Base-by-base conservation (phyloP, 2,329 filamentous ascomycete species). In the Penicillium sp. region DNA sequence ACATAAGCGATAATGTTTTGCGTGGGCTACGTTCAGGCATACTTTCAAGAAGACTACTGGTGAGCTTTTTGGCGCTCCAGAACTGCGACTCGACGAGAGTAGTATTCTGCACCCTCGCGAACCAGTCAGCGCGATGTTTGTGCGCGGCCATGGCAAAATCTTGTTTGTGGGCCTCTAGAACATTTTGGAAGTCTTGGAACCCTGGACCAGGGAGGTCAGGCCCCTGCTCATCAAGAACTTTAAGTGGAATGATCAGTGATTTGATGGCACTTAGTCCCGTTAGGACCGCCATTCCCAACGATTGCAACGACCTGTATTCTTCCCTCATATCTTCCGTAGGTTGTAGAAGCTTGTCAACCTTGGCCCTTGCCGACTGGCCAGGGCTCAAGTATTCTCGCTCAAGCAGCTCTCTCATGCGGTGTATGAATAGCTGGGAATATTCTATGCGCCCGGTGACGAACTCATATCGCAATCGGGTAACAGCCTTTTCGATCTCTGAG, bases 281-380 rank as follows among this genome's bases (percentile, higher is more conserved):
- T 2, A 13, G n/a, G 13, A 52, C 55, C 9, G 29, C 27, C 3
- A 2, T 16, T 6, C 33, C 29, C 47, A 57, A 58, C 13, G 26
- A 24, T 52, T 53, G 45, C 27, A 66, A 21, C 4, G 51, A 4
- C 5, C 26, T 3, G 1, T 55, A 14, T 14, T 39, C n/a, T 39
- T 19, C 9, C n/a, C 35, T 39, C 35, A 60, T 27, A 11, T 26
- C 26, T n/a, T 46, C 4, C 1, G 26, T 11, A 22, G 51, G 31
- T 9, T 39, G n/a, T 8, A 69, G 48, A 19, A 66, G 21, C 3
- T 19, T 9, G 43, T 71, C 62, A 9, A 71, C 55, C 8, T 59
- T 68, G 13, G 39, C 42, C 51, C 61, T 62, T 11, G 65, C 65
- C 33, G 56, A 55, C 16, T 48, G 9, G 21, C 61, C 61, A 43